Base-by-base conservation (phyloP, 2,329 filamentous ascomycete species). In the Geosmithia putterillii region DNA sequence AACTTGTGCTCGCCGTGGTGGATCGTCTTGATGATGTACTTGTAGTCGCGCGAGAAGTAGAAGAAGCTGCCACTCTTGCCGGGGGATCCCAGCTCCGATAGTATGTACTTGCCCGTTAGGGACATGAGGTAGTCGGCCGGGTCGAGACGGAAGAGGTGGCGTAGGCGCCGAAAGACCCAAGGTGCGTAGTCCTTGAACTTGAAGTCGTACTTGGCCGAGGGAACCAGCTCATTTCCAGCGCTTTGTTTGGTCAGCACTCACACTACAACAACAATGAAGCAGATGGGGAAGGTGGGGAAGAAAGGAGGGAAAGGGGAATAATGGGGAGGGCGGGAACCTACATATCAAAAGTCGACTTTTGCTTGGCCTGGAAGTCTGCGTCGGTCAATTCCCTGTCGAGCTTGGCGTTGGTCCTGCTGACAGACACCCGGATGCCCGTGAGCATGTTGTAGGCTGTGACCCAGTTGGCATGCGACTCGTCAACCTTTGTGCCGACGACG, bases 131-230 rank as follows among this genome's bases (percentile, higher is more conserved):
- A 98, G 63, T 98, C 92, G 52, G 90, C 92, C 19, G 92, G 92
- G 58, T 98, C 92, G 44, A 96, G 77, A 53, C 83, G 80, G 68
- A 98, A 98, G 49, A 83, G 83, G 41, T 79, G 71, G 51, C 92
- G 85, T 38, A 98, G 74, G 64, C 88, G 86, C 55, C 92, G 86
- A 65, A 98, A 98, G 46, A 98, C 92, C 89, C 90, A 96, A 45
- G 92, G 92, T n/a, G 90, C 90, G 63, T 98, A 98, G 66, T 98
- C 92, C 69, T 98, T 98, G 74, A 98, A 98, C 65, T 98, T 98
- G 79, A 98, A 98, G 67, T 98, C 92, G 69, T 98, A 98, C 66
- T 98, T 96, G 52, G 92, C 89, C 48, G 90, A 95, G 19, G 92
- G 92, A 5, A 94, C 94, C 60, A 98, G 71, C 69, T 98, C 92